Percentiles rank a stretch among this genome's conserved stretches.
phyloP scores from a whole-genome alignment of 2,329 filamentous ascomycete species.

The Polychaeton citri region DNA sequence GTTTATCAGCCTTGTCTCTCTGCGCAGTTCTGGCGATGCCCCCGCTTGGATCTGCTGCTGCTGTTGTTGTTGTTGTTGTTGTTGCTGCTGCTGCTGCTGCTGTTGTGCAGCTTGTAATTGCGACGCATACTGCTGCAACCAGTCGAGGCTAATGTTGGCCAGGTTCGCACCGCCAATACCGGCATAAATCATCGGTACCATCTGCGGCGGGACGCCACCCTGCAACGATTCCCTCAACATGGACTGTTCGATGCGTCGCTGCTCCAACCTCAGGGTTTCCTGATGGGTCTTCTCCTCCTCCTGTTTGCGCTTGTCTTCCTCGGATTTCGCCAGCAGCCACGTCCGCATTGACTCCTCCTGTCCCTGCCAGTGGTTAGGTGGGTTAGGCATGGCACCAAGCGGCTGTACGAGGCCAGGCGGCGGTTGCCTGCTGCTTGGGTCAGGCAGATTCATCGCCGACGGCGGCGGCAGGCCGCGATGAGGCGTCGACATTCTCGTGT shows the following conservation, averaged over 20 bases:
- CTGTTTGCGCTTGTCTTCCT: conserved; percentile 40
- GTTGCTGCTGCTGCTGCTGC: conserved; percentile 26
- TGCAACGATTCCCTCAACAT: conserved; percentile 40
- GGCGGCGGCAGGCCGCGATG: conserved; percentile 42
- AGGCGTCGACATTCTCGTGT: conserved; percentile 33
- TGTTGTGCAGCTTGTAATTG: conserved; percentile 31
- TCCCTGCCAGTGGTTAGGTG: conserved; percentile 35
- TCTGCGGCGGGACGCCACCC: conserved; percentile 37
- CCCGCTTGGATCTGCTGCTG: conserved; percentile 4
- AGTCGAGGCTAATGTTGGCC: conserved; percentile 35
- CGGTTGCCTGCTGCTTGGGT: conserved; percentile 27
- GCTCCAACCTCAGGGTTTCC: conserved; percentile 35
- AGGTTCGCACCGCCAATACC: conserved; percentile 37
- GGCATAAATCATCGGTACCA: conserved; percentile 41
- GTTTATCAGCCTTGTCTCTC: conserved; percentile 30
- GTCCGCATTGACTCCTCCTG: conserved; percentile 39
- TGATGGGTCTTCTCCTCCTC: conserved; percentile 42
- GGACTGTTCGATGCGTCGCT: conserved; percentile 38
- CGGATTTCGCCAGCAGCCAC: conserved; percentile 37
- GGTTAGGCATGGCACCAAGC: conserved; percentile 26
- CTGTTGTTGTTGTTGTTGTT: conserved; percentile 14
- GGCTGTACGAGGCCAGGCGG: conserved; percentile 24
- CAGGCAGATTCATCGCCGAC: conserved; percentile 38
- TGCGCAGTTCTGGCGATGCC: conserved; percentile 26
- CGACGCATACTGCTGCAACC: conserved; percentile 36